phyloP scores from a whole-genome alignment of 352 stramenopile genomes.

The Pythium folliculosum region DNA sequence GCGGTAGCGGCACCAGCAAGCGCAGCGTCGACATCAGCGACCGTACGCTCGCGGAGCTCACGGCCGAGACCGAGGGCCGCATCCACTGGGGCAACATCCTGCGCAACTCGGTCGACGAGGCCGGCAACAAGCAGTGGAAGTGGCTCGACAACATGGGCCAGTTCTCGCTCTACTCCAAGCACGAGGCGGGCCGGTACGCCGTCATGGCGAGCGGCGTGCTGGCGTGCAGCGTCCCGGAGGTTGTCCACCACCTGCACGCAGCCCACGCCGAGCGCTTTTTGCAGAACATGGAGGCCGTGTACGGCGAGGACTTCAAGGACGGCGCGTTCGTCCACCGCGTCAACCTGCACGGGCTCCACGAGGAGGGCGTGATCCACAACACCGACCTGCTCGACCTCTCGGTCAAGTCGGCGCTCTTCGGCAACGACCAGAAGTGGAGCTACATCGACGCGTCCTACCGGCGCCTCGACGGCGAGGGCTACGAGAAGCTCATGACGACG shows the following conservation, averaged over 20 bases:
- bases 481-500: slow-evolving; percentile 31
- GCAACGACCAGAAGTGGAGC: slow-evolving; percentile 31
- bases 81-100: slow-evolving; percentile 31
- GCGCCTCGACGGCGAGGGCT: slow-evolving; percentile 17
- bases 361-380: not conserved
- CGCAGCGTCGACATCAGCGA: slow-evolving; percentile 23
- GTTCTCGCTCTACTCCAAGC: slow-evolving; percentile 28
- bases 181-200: slow-evolving; percentile 11
- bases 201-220: slow-evolving; percentile 25
- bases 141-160: slow-evolving; percentile 26
- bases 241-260: slow-evolving; percentile 23
- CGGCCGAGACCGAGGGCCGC: slow-evolving; percentile 3
- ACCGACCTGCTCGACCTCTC: slow-evolving; percentile 23
- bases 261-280: slow-evolving; percentile 15
- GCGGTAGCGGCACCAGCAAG: slow-evolving; percentile 9
- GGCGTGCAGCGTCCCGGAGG: slow-evolving; percentile 23
- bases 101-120: slow-evolving; percentile 8
- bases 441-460: slow-evolving; percentile 26
- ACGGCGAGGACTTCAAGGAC: slow-evolving; percentile 30
- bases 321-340: slow-evolving; percentile 29
- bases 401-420: slow-evolving; percentile 30
- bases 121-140: slow-evolving; percentile 21
- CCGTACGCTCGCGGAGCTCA: slow-evolving; percentile 12
- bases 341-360: slow-evolving; percentile 9
- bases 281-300: slow-evolving; percentile 25